A percentile compares a stretch with the other conserved stretches of the same genome.
Conservation (phyloP, 805 yeast genomes). For the Kodamaea jinghongensis region DNA sequence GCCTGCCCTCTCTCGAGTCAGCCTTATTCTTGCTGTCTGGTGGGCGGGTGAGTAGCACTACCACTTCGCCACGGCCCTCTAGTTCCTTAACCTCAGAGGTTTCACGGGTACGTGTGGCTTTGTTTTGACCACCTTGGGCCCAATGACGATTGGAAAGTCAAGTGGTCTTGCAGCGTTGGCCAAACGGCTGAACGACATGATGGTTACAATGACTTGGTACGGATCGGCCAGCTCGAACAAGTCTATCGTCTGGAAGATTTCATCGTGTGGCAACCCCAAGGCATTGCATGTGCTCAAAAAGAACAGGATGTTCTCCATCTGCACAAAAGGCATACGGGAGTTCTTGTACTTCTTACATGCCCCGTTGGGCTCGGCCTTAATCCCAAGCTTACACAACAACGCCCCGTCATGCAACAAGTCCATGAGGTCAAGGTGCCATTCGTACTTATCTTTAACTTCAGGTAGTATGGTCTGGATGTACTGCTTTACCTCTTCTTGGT, state of each 20-base stretch:
- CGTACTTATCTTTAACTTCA: conserved; percentile 10
- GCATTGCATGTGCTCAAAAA: conserved; percentile 60
- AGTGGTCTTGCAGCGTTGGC: conserved; percentile 45
- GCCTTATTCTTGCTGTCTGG: no score
- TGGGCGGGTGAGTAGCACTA: no score
- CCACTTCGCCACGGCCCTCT: background rate
- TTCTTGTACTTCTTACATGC: conserved; percentile 49
- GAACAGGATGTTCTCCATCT: conserved; percentile 82
- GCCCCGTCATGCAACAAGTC: conserved; percentile 61
- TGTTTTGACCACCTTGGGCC: conserved; percentile 45
- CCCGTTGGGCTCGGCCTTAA: conserved; percentile 15
- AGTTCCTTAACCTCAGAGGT: conserved; percentile 41
- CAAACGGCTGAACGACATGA: conserved; percentile 70
- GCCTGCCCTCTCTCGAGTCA: no score
- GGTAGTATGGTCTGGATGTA: conserved; percentile 50
- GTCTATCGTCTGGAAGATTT: conserved; percentile 75
- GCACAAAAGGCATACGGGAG: conserved; percentile 67
- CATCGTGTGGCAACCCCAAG: conserved; percentile 77
- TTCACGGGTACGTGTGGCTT: conserved; percentile 55
- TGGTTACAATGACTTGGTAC: conserved; percentile 70
- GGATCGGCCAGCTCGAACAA: conserved; percentile 73
- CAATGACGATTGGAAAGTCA: conserved; percentile 29
- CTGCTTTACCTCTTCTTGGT: conserved; percentile 40
- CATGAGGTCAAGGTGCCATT: conserved; percentile 40
- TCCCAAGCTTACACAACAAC: conserved; percentile 34